These are phyloP conservation scores for Schizothecium vesticola DNA, from an alignment of 495 filamentous ascomycete genomes.

Conservation along the genomic window DNA sequence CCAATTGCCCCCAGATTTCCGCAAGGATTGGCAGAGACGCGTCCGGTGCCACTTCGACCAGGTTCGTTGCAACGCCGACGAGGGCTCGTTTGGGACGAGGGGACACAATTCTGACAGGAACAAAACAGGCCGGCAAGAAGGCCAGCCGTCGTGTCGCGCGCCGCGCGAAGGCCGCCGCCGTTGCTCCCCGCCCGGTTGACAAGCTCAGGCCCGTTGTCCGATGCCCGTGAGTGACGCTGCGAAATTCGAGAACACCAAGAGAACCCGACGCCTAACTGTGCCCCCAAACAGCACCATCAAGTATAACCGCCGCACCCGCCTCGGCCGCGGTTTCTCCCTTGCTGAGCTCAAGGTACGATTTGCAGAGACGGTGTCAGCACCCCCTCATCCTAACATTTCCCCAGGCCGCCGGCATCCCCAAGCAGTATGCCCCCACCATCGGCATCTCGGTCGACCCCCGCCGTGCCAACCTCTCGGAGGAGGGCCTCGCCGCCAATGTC, in stretches of 20 bases:
- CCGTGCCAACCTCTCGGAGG: conserved; percentile 92
- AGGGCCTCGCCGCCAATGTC: conserved; percentile 88
- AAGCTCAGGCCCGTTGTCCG: conserved; percentile 91
- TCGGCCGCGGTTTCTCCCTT: conserved; percentile 94
- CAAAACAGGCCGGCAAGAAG: conserved; percentile 86
- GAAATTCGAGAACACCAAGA: background rate
- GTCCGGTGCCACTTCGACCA: conserved; percentile 98
- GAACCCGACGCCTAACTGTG: conserved; percentile 32
- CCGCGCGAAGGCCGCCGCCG: conserved; percentile 81
- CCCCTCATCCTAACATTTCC: conserved; percentile 12
- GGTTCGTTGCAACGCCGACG: conserved; percentile 52
- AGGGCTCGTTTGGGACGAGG: conserved; percentile 6
- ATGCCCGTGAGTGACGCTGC: conserved; percentile 55
- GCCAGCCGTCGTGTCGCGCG: conserved; percentile 82
- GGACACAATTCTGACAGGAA: conserved; percentile 28
- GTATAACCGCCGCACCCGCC: conserved; percentile 97
- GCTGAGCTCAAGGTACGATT: conserved; percentile 88
- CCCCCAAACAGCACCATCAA: conserved; percentile 51
- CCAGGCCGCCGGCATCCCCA: conserved; percentile 91
- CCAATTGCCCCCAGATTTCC: conserved; percentile 70
- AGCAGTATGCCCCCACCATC: conserved; percentile 88
- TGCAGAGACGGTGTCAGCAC: background rate
- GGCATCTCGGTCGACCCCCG: conserved; percentile 95
- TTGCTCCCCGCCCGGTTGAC: conserved; percentile 96
- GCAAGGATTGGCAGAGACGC: conserved; percentile 99